Conservation (phyloP, 352 stramenopile genomes). For the Phytophthora fragariae region DNA sequence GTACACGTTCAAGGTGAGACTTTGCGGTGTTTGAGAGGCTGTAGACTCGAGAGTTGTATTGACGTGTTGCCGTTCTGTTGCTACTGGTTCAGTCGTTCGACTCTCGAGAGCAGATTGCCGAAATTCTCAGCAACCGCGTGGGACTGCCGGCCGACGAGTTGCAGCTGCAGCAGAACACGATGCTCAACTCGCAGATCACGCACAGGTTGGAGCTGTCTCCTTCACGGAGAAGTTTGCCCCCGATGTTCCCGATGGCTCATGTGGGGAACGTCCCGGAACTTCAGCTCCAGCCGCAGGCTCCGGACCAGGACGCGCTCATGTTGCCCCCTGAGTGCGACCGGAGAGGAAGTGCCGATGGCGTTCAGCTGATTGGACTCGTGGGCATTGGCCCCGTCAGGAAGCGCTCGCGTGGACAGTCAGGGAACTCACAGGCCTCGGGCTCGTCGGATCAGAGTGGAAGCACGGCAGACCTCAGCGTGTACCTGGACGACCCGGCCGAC, state of each 20-base stretch:
- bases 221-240: conserved; percentile 53
- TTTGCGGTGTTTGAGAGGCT: neutral
- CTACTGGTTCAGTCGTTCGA: conserved; percentile 58
- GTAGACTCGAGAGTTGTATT: neutral
- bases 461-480: conserved; percentile 53
- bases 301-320: conserved; percentile 41
- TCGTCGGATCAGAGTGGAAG: conserved; percentile 59
- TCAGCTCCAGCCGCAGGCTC: conserved; percentile 22
- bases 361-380: conserved; percentile 41
- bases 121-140: conserved; percentile 59
- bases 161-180: conserved; percentile 79
- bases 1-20: conserved; percentile 77
- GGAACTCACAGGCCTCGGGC: conserved; percentile 55
- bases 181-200: conserved; percentile 82
- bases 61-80: conserved; percentile 5
- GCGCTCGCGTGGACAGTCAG: conserved; percentile 59
- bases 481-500: conserved; percentile 39
- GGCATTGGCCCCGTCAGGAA: conserved; percentile 46
- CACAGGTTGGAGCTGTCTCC: conserved; percentile 80
- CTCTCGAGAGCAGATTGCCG: conserved; percentile 75
- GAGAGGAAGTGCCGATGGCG: conserved; percentile 44
- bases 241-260: conserved; percentile 50
- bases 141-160: conserved; percentile 66
- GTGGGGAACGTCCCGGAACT: conserved; percentile 30
- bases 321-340: conserved; percentile 31